Evolutionary conservation across 2,329 filamentous ascomycete species (phyloP), one percentile per base, ranked within the genome.

Genomic region (Trichoderma sp.): DNA sequence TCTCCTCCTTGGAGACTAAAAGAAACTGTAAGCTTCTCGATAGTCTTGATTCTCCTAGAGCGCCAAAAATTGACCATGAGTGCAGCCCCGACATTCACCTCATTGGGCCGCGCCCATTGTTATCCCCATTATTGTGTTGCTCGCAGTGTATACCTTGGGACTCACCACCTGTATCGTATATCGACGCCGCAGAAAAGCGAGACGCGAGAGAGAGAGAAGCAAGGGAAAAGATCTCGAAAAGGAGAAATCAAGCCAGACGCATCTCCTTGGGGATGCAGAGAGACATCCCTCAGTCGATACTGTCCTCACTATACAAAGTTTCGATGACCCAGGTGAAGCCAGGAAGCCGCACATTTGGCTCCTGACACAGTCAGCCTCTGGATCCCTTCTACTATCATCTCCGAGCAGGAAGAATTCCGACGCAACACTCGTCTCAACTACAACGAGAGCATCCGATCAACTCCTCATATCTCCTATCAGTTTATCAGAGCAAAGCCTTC

Each of bases 1-100:
- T 81, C 80, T 15, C 79, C 78, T 9, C 77, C 78, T 2, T 81
- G 79, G 79, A 78, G 71, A n/a, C 73, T 77, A 15, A 77, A 75
- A 64, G 74, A 76, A 64, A 67, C 72, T 47, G 76, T 78, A 67
- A 74, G 74, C 73, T 26, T 43, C 56, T 57, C 3, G 24, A 11
- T 11, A 18, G 9, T n/a, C 6, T 39, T 28, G 11, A n/a, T 32
- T 56, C 30, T 14, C 24, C 30, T 12, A 9, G 6, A 57, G 24
- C 2, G 6, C 18, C 28, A 8, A 5, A 26, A 12, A 47, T 62
- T 70, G 68, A 74, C 51, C 75, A 74, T 63, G 6, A 4, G 1
- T 69, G 65, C 63, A 80, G 79, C 67, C 74, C 34, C 70, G 64
- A 9, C 68, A 72, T 30, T 71, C 72, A 36, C 73, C 77, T 24